phyloP scores from a whole-genome alignment of 352 stramenopile species.

The Phytophthora quininea region DNA sequence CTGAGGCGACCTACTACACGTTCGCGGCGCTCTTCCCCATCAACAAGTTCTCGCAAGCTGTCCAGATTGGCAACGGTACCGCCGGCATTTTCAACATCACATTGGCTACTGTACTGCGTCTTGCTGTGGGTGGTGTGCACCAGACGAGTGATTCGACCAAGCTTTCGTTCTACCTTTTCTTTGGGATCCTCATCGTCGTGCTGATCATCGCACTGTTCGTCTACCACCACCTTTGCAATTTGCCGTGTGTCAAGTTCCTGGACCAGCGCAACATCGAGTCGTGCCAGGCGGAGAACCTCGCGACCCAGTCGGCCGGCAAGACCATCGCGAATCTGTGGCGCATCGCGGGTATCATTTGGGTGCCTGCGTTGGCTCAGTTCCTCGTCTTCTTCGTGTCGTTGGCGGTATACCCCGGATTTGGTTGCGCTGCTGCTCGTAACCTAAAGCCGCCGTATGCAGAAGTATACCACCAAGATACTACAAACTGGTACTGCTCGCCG shows the following conservation, averaged over 20 bases:
- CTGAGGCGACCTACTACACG: slow-evolving; percentile 58
- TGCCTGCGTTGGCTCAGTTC: slow-evolving; percentile 55
- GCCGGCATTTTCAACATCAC: slow-evolving; percentile 64
- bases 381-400: slow-evolving; percentile 70
- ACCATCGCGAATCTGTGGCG: slow-evolving; percentile 49
- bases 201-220: slow-evolving; percentile 49
- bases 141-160: slow-evolving; percentile 41
- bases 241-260: slow-evolving; percentile 59
- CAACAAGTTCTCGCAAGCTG: slow-evolving; percentile 70
- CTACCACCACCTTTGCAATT: slow-evolving; percentile 40
- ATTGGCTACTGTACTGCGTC: slow-evolving; percentile 55
- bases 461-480: slow-evolving; percentile 21
- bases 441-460: slow-evolving; percentile 33
- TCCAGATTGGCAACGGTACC: slow-evolving; percentile 68
- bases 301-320: slow-evolving; percentile 30
- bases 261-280: slow-evolving; percentile 52
- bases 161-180: slow-evolving; percentile 69
- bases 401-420: slow-evolving; percentile 57
- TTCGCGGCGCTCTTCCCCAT: slow-evolving; percentile 62
- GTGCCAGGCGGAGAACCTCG: slow-evolving; percentile 37
- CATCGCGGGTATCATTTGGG: slow-evolving; percentile 56
- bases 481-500: slow-evolving; percentile 54
- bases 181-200: slow-evolving; percentile 57
- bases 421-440: slow-evolving; percentile 47
- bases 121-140: slow-evolving; percentile 50